Percentiles rank a stretch among this genome's conserved stretches.
Conservation (phyloP, 2,329 filamentous ascomycete genomes). For the Trichoderma brevicompactum region DNA sequence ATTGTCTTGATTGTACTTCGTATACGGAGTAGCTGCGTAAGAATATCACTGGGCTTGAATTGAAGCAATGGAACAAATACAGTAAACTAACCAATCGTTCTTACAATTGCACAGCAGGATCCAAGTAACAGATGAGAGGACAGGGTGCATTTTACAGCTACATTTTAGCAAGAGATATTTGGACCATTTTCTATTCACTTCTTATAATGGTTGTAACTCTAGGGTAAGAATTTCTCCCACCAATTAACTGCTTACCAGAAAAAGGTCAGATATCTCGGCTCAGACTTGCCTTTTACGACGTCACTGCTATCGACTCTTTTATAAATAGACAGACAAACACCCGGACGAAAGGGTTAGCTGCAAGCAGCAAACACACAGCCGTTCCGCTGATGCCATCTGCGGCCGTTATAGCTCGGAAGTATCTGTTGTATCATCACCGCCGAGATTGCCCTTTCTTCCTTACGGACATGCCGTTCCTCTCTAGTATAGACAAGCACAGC, state of each 20-base stretch:
- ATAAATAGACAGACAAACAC: conserved; percentile 29
- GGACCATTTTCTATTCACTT: too few relatives aligned
- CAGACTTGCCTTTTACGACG: conserved; percentile 68
- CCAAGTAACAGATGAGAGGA: too few relatives aligned
- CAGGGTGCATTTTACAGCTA: too few relatives aligned
- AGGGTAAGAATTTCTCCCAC: not conserved
- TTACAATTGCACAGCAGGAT: too few relatives aligned
- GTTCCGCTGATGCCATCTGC: conserved; percentile 31
- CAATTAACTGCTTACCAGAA: not conserved
- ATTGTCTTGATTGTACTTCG: too few relatives aligned
- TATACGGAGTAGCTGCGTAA: too few relatives aligned
- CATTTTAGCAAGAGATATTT: too few relatives aligned
- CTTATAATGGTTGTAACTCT: not conserved
- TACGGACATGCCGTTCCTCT: not conserved
- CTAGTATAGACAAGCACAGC: not conserved
- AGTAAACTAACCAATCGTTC: too few relatives aligned
- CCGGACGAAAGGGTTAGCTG: conserved; percentile 51
- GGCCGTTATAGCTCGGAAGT: conserved; percentile 66
- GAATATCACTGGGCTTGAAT: too few relatives aligned
- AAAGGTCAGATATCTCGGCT: conserved; percentile 46
- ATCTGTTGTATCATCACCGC: conserved; percentile 75
- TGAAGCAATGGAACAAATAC: too few relatives aligned
- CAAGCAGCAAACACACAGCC: conserved; percentile 54
- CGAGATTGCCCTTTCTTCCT: conserved; percentile 32
- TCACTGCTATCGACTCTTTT: conserved; percentile 47